These are phyloP conservation scores for Coccomyxa sp. DNA, from an alignment of 139 green algal genomes.

Conservation along the genomic window DNA sequence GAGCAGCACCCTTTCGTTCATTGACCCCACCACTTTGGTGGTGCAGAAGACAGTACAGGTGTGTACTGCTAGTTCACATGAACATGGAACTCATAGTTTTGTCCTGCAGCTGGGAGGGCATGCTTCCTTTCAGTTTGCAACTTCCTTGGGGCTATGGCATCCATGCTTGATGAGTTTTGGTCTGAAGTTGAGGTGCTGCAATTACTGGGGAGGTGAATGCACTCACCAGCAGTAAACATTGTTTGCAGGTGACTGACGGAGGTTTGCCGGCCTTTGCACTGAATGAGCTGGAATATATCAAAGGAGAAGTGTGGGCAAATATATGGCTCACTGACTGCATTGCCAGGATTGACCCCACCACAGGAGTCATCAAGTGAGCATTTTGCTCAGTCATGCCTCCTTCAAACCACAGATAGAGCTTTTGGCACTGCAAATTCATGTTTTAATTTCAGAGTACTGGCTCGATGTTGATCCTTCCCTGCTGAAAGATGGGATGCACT, in stretches of 20 bases:
- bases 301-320: conserved; percentile 79
- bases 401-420: no score
- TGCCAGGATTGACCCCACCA: conserved; percentile 60
- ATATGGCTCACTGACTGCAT: conserved; percentile 86
- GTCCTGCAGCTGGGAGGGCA: background rate
- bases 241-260: conserved; percentile 18
- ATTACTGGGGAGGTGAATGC: background rate
- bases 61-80: background rate
- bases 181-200: no score
- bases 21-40: conserved; percentile 50
- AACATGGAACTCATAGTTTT: no score
- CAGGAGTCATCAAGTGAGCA: conserved; percentile 39
- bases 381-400: no score
- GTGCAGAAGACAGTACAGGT: conserved; percentile 23
- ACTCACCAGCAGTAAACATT: background rate
- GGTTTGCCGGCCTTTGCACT: conserved; percentile 25
- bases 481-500: no score
- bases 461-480: no score
- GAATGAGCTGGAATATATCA: conserved; percentile 73
- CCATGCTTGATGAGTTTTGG: background rate
- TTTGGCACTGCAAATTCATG: no score
- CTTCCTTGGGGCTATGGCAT: background rate
- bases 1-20: conserved; percentile 46
- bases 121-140: background rate
- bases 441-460: no score